phyloP scores from a whole-genome alignment of 371 early-diverging fungal species.

The Lichtheimia corymbifera region DNA sequence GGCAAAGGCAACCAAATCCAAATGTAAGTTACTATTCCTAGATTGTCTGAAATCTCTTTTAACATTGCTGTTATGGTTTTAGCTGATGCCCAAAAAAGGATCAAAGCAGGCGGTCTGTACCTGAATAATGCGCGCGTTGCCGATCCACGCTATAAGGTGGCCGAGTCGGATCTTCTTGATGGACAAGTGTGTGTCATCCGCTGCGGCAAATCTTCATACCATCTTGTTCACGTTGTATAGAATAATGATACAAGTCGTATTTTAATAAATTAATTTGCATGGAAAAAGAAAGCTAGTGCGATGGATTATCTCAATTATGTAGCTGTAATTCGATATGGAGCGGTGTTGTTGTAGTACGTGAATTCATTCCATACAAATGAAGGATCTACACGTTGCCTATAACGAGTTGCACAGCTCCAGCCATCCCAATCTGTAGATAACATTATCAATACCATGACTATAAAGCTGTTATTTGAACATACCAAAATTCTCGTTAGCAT shows the following conservation, averaged over 20 bases:
- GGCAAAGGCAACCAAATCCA: slow-evolving; percentile 67
- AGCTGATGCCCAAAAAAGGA: slow-evolving; percentile 77
- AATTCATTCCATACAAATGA: slow-evolving; percentile 35
- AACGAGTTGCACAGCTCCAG: slow-evolving; percentile 45
- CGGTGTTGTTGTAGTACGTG: slow-evolving; percentile 26
- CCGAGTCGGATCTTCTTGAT: slow-evolving; percentile 57
- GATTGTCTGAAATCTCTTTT: too few relatives aligned
- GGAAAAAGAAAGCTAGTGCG: not conserved
- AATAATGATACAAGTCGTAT: not conserved
- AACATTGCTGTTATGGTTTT: not conserved
- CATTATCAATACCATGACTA: not conserved
- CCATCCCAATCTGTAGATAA: slow-evolving; percentile 30
- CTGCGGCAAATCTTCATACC: slow-evolving; percentile 65
- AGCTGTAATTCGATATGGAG: slow-evolving; percentile 20
- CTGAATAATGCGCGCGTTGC: slow-evolving; percentile 65
- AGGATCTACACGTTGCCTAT: slow-evolving; percentile 16
- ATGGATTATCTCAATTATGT: not conserved
- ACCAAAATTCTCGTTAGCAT: slow-evolving; percentile 53
- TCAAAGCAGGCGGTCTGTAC: slow-evolving; percentile 76
- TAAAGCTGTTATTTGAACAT: slow-evolving; percentile 10
- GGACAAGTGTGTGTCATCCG: slow-evolving; percentile 56
- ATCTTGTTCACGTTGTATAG: slow-evolving; percentile 40
- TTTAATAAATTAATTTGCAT: too few relatives aligned
- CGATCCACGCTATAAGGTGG: slow-evolving; percentile 39
- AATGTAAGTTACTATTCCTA: slow-evolving; percentile 45